A percentile compares a stretch with the other conserved stretches of the same genome.
Conservation (phyloP, 2,329 filamentous ascomycete genomes). For the Fusarium nematophilum region DNA sequence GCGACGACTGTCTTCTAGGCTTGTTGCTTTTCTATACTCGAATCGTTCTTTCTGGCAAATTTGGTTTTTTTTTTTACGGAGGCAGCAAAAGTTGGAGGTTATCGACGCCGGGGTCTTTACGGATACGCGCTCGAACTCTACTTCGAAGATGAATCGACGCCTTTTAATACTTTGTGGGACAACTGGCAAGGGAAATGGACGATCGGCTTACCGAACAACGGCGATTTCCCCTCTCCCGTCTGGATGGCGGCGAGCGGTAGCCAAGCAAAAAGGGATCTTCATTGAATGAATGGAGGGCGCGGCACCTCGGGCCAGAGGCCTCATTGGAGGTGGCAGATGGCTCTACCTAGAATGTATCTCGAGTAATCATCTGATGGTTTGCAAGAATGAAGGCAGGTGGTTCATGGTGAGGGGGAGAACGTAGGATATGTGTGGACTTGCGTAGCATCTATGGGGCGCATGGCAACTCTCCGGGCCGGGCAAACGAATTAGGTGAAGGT, state of each 20-base stretch:
- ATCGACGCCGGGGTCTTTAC: slow-evolving; percentile 34
- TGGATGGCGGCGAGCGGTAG: slow-evolving; percentile 30
- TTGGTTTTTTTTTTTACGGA: slow-evolving; percentile 31
- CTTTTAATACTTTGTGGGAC: slow-evolving; percentile 38
- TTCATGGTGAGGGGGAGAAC: slow-evolving; percentile 38
- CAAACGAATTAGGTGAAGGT: slow-evolving; percentile 24
- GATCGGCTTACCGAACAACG: slow-evolving; percentile 34
- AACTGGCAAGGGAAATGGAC: slow-evolving; percentile 25
- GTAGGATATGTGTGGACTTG: slow-evolving; percentile 36
- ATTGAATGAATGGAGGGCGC: slow-evolving; percentile 33
- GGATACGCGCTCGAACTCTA: slow-evolving; percentile 35
- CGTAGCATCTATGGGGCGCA: slow-evolving; percentile 34
- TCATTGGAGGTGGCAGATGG: slow-evolving; percentile 33
- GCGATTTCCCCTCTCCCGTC: slow-evolving; percentile 25
- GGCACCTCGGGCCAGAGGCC: slow-evolving; percentile 26
- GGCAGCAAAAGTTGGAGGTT: slow-evolving; percentile 43
- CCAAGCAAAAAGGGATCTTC: slow-evolving; percentile 34
- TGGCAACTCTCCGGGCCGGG: slow-evolving; percentile 18
- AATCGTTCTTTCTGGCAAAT: slow-evolving; percentile 31
- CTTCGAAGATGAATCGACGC: slow-evolving; percentile 36
- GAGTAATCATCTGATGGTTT: slow-evolving; percentile 46
- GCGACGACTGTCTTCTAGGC: slow-evolving; percentile 7
- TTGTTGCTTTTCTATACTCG: slow-evolving; percentile 37
- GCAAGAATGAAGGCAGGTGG: slow-evolving; percentile 41
- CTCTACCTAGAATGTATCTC: slow-evolving; percentile 47